These are phyloP conservation scores for Schizochytrium sp. DNA, from an alignment of 108 stramenopile genomes.

Conservation along the genomic window DNA sequence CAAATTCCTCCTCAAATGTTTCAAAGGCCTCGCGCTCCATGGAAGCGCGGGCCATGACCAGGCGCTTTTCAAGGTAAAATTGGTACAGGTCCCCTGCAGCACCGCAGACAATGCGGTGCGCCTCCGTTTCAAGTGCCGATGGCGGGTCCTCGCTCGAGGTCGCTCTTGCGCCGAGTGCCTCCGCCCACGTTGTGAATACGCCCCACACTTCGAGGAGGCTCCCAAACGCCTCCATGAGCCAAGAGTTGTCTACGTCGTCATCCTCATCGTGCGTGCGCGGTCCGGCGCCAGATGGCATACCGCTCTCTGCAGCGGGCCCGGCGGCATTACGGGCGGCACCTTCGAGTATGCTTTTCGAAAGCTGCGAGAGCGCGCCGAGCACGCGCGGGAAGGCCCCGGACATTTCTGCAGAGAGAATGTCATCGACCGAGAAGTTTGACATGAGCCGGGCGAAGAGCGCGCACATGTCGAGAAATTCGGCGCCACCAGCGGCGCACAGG, in stretches of 20 bases:
- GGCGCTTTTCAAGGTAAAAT: neutral
- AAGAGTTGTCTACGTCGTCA: neutral
- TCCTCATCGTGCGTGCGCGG: neutral
- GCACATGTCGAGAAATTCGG: slow-evolving; percentile 1
- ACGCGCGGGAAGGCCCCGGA: neutral
- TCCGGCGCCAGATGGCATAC: neutral
- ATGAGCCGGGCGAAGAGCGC: neutral
- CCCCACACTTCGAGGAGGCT: neutral
- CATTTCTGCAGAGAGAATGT: neutral
- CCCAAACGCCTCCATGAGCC: slow-evolving; percentile 13
- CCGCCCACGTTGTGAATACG: neutral
- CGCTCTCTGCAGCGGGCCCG: neutral
- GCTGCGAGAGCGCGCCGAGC: neutral
- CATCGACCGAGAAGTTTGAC: neutral
- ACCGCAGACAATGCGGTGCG: neutral
- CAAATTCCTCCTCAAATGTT: neutral
- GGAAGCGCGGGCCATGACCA: neutral
- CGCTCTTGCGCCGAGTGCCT: neutral
- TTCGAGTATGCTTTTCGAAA: neutral
- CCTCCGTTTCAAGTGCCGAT: neutral
- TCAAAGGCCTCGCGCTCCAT: neutral
- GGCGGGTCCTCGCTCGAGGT: neutral
- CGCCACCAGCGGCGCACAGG: neutral
- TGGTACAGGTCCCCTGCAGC: neutral
- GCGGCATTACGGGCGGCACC: neutral